A percentile compares a stretch with the other conserved stretches of the same genome.
These are phyloP conservation scores for Saccharomycopsis javanensis DNA, from an alignment of 805 yeast species.

Conservation along the genomic window DNA sequence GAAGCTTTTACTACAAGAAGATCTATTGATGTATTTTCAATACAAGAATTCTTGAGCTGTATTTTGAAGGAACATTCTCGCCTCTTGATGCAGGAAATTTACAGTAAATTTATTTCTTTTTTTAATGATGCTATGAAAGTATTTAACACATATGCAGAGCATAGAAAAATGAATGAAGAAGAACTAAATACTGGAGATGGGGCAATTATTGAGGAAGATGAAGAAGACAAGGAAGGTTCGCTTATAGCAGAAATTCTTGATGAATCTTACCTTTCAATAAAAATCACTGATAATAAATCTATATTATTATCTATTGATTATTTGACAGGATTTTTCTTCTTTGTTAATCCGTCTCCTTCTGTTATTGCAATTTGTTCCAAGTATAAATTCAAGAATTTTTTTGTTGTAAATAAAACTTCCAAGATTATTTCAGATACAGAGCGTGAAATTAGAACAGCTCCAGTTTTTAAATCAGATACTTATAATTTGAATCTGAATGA, in stretches of 20 bases:
- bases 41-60: conserved; percentile 13
- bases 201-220: conserved; percentile 5
- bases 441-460: conserved; percentile 11
- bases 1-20: background rate
- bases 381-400: conserved; percentile 15
- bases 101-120: background rate
- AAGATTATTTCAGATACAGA: conserved; percentile 6
- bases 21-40: conserved; percentile 4
- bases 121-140: background rate
- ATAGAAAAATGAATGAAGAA: background rate
- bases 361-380: conserved; percentile 14
- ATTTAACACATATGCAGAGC: background rate
- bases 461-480: conserved; percentile 1
- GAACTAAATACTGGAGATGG: background rate
- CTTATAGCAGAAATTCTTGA: conserved; percentile 5
- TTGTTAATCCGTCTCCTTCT: conserved; percentile 19
- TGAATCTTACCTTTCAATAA: conserved; percentile 7
- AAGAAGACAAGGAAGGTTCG: background rate
- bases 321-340: conserved; percentile 16
- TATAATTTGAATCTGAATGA: conserved; percentile 7
- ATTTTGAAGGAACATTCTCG: conserved; percentile 16
- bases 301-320: conserved; percentile 14
- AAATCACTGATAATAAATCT: conserved; percentile 9
- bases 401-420: conserved; percentile 1
- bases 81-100: conserved; percentile 7